phyloP scores from a whole-genome alignment of 2,329 filamentous ascomycete species.

The Alternaria novae-zelandiae region DNA sequence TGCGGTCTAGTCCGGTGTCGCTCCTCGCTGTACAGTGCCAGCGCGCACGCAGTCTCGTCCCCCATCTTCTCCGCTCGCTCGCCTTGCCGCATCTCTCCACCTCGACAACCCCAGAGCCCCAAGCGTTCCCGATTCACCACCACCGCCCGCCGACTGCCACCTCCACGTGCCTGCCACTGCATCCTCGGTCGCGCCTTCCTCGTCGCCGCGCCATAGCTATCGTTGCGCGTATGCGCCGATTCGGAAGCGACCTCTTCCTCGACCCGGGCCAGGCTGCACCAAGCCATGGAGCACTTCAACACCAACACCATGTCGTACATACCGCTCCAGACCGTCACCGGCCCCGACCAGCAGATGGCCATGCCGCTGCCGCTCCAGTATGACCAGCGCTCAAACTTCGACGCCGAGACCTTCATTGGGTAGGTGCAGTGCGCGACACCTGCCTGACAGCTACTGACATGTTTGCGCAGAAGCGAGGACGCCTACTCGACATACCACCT shows the following conservation, averaged over 20 bases:
- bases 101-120: constrained; percentile 15
- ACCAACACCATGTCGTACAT: constrained; percentile 68
- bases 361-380: constrained; percentile 57
- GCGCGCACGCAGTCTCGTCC: neutral
- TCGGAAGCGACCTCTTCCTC: constrained; percentile 17
- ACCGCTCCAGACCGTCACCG: constrained; percentile 60
- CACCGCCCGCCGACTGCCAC: constrained; percentile 12
- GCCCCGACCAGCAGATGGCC: constrained; percentile 45
- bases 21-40: neutral
- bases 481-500: constrained; percentile 53
- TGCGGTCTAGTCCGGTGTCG: neutral
- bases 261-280: constrained; percentile 29
- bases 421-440: constrained; percentile 42
- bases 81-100: constrained; percentile 15
- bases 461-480: constrained; percentile 57
- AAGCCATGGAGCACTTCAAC: constrained; percentile 63
- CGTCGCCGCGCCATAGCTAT: constrained; percentile 6
- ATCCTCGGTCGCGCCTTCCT: constrained; percentile 3
- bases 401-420: constrained; percentile 67
- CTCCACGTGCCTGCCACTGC: constrained; percentile 3
- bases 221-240: constrained; percentile 41
- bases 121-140: constrained; percentile 4
- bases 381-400: constrained; percentile 66
- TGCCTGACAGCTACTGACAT: constrained; percentile 34
- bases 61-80: constrained; percentile 9